Evolutionary conservation across 202 grass and related monocot species (phyloP).

Genomic region (Schoenoplectus triqueter): DNA sequence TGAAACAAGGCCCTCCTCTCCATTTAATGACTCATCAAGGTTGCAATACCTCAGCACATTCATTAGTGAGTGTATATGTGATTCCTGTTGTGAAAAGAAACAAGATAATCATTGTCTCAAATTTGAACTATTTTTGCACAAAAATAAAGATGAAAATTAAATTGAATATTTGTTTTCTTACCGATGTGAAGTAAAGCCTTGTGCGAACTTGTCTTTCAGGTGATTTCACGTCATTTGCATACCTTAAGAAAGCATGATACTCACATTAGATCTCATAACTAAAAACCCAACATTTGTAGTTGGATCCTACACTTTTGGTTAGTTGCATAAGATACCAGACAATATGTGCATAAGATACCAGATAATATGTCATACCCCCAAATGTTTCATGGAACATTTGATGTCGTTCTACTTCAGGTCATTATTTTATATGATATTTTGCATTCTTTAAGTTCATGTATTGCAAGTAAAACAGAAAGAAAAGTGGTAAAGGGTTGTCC

Average conservation of each 20-base stretch:
- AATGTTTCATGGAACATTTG: not conserved
- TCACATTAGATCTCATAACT: constrained; percentile 34
- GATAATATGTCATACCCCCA: not conserved
- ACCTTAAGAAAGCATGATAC: constrained; percentile 57
- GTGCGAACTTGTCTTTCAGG: constrained; percentile 93
- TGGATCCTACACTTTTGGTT: constrained; percentile 5
- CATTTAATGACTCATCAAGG: constrained; percentile 72
- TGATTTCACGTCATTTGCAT: constrained; percentile 84
- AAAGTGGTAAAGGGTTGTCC: not conserved
- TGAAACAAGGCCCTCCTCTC: constrained; percentile 84
- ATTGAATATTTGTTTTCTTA: constrained; percentile 47
- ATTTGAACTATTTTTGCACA: constrained; percentile 27
- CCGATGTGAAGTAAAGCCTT: constrained; percentile 98
- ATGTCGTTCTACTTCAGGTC: not conserved
- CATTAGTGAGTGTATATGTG: constrained; percentile 97
- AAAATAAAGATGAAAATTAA: constrained; percentile 21
- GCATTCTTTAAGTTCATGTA: not conserved
- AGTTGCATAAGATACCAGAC: not conserved
- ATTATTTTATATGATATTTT: no score
- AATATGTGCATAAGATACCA: not conserved
- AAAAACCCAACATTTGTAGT: constrained; percentile 9
- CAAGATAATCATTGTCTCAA: constrained; percentile 40
- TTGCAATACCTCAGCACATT: constrained; percentile 93
- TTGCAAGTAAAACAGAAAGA: not conserved
- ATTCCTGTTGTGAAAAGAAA: constrained; percentile 75